phyloP scores from a whole-genome alignment of 1,284 basidiomycete genomes.

The Cryptococcus depauperatus region DNA sequence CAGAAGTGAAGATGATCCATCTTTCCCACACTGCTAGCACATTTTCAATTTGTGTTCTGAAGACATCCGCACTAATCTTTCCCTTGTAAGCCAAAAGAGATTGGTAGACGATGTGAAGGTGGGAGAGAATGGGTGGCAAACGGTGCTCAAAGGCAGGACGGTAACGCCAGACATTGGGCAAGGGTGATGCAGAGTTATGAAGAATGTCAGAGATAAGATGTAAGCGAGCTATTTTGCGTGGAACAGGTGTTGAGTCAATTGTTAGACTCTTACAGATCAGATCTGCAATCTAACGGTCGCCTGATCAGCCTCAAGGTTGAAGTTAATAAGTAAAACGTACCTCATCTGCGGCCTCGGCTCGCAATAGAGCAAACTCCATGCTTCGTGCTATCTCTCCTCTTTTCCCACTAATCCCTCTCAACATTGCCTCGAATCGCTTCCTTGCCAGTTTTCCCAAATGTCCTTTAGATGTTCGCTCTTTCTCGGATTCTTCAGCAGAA shows the following conservation, averaged over 20 bases:
- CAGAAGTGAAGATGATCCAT: slow-evolving; percentile 82
- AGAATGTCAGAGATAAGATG: slow-evolving; percentile 95
- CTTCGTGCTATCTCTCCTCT: slow-evolving; percentile 84
- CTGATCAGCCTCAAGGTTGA: no score
- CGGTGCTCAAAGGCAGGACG: slow-evolving; percentile 81
- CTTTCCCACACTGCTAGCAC: slow-evolving; percentile 92
- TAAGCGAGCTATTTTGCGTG: slow-evolving; percentile 88
- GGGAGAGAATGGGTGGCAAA: slow-evolving; percentile 82
- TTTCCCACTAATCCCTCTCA: slow-evolving; percentile 74
- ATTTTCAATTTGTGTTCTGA: slow-evolving; percentile 76
- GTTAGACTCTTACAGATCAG: slow-evolving; percentile 74
- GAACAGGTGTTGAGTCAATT: slow-evolving; percentile 81
- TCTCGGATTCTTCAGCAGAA: slow-evolving; percentile 86
- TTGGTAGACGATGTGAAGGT: slow-evolving; percentile 83
- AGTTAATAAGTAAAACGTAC: slow-evolving; percentile 51
- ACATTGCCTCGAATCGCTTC: slow-evolving; percentile 77
- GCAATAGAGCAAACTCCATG: slow-evolving; percentile 92
- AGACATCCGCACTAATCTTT: slow-evolving; percentile 83
- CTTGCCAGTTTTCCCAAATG: slow-evolving; percentile 67
- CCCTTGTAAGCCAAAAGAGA: slow-evolving; percentile 65
- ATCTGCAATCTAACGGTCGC: slow-evolving; percentile 80
- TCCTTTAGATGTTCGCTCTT: slow-evolving; percentile 63
- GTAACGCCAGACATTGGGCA: slow-evolving; percentile 69
- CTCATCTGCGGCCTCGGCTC: slow-evolving; percentile 88
- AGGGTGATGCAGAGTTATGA: slow-evolving; percentile 64